These are phyloP conservation scores for Prunus dulcis DNA, from an alignment of 306 rosid species.

Conservation along the genomic window DNA sequence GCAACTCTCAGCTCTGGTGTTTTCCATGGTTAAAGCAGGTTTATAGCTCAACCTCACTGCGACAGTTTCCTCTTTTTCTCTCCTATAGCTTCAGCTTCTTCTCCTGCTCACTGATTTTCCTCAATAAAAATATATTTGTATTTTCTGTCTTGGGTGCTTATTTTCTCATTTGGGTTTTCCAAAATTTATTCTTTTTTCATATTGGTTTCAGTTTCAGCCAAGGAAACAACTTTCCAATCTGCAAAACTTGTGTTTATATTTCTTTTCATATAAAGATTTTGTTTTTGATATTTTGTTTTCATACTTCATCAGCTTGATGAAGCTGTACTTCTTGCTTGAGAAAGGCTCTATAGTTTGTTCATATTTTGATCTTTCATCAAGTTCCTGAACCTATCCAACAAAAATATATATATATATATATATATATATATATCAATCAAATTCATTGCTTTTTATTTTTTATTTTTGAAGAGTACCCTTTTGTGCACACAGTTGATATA, in stretches of 20 bases:
- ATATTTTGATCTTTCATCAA: not conserved
- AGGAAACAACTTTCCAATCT: not conserved
- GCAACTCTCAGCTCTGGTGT: conserved; percentile 36
- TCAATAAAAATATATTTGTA: not conserved
- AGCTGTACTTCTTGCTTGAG: not conserved
- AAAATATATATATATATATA: not conserved
- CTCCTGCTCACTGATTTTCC: not conserved
- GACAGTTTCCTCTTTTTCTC: conserved; percentile 45
- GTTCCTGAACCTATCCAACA: not conserved
- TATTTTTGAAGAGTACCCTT: not conserved
- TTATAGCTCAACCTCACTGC: conserved; percentile 46
- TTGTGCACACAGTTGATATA: not conserved
- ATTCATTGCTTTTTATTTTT: not conserved
- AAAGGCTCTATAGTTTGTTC: not conserved
- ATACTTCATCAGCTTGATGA: conserved; percentile 9
- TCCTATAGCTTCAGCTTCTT: conserved; percentile 1
- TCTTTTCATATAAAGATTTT: not conserved
- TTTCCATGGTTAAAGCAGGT: conserved; percentile 63
- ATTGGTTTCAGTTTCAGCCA: not conserved
- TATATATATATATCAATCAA: not conserved
- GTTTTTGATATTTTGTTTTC: not conserved
- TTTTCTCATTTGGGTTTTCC: conserved; percentile 35
- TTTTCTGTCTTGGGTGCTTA: conserved; percentile 11
- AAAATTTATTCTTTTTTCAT: conserved; percentile 17
- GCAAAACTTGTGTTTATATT: not conserved